phyloP scores from a whole-genome alignment of 192 early-diverging fungal species.

The Diversispora eburnea region DNA sequence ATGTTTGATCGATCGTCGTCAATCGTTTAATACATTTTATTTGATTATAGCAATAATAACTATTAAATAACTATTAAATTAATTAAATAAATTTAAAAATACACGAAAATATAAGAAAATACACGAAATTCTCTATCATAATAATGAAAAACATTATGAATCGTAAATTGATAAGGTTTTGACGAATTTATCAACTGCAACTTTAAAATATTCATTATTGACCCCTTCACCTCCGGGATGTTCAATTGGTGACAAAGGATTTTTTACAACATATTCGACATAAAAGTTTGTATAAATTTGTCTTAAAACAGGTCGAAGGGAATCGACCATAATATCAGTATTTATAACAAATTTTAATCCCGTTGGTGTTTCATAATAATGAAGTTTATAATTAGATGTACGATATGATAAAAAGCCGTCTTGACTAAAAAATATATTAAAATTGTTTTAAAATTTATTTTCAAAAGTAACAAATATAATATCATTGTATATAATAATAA shows the following conservation, averaged over 20 bases:
- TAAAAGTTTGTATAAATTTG: constrained; percentile 85
- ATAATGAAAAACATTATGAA: background rate
- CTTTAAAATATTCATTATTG: constrained; percentile 28
- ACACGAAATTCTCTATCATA: background rate
- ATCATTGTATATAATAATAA: constrained; percentile 3
- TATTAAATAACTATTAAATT: too few species aligned
- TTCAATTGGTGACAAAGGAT: constrained; percentile 58
- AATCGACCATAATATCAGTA: constrained; percentile 68
- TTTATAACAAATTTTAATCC: constrained; percentile 86
- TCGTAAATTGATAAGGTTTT: constrained; percentile 23
- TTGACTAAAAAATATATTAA: constrained; percentile 37
- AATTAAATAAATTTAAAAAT: too few species aligned
- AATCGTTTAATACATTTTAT: too few species aligned
- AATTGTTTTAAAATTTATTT: background rate
- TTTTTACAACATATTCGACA: constrained; percentile 91
- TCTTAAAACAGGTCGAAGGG: constrained; percentile 66
- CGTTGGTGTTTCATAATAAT: constrained; percentile 87
- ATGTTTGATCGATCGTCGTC: too few species aligned
- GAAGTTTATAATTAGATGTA: constrained; percentile 83
- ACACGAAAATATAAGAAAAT: too few species aligned
- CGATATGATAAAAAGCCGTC: constrained; percentile 72
- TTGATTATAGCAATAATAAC: too few species aligned
- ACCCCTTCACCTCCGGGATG: constrained; percentile 28
- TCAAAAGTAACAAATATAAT: background rate
- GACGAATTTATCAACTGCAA: constrained; percentile 27